Base-by-base conservation (phyloP, 768 basidiomycete species). In the Termitomyces sp. region DNA sequence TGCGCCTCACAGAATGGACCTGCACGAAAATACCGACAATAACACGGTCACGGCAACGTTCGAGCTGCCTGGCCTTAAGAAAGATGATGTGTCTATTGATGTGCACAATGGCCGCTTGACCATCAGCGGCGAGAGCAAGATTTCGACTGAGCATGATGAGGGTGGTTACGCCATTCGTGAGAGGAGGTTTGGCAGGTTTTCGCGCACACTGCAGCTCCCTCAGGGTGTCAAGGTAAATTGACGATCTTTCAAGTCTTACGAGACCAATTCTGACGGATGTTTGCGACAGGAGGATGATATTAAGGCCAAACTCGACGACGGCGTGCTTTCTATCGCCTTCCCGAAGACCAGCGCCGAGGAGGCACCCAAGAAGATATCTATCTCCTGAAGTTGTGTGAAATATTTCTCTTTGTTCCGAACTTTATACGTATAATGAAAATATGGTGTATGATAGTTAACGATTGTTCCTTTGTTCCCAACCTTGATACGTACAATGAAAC, bases 31-130 rank as follows among this genome's bases (percentile, higher is more conserved):
- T 47, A 60, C 70, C 11, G 73, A 76, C 1, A 63, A 65, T 15
- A 76, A 78, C 59, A 61, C 63, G 24, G 76, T 83, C 42, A 81
- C 78, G 1, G 82, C 81, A 11, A 76, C 76, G 8, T 81, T 86
- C 57, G 85, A 85, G 64, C 67, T 83, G 1, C 83, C 84, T 8
- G 82, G 84, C 6, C 64, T 84, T 55, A 78, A 74, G 54, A 79
- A 81, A 54, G 76, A 80, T 46, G 72, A 76, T 53, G 73, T 84
- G 31, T 63, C 69, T 24, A 78, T 84, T 51, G 76, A 83, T 55
- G 66, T 83, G 18, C 74, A 76, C 44, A 74, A 81, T 60, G 73
- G 76, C 59, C 75, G 72, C 36, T 69, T 86, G 54, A 79, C 72
- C 1, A 70, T 86, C 44, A 77, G 79, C 8, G 81, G 80, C 33